Conservation (phyloP, 495 filamentous ascomycete genomes). For the Penicillium arizonense region DNA sequence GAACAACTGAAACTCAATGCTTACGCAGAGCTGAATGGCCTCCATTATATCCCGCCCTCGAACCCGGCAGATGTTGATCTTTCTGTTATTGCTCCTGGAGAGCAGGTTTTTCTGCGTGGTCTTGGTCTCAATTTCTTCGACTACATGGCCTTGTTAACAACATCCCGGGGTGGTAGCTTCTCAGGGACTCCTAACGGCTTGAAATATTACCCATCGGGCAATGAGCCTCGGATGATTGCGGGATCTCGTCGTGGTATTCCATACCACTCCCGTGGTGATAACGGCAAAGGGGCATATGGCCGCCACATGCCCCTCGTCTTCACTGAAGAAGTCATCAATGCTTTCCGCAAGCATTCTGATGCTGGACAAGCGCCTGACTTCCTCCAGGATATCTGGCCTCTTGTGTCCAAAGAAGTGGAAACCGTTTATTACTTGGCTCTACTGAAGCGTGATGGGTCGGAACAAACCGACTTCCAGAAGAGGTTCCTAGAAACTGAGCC, state of each 20-base stretch:
- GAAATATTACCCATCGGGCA: conserved; percentile 10
- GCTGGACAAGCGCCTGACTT: conserved; percentile 13
- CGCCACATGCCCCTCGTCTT: conserved; percentile 15
- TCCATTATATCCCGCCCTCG: too few relatives aligned
- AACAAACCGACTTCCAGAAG: conserved; percentile 2
- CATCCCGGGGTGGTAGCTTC: too few relatives aligned
- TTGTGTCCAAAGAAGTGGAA: conserved; percentile 19
- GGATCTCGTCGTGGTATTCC: conserved; percentile 21
- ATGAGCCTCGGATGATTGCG: conserved; percentile 16
- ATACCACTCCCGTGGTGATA: conserved; percentile 21
- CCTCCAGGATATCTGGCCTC: conserved; percentile 15
- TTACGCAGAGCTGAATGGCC: too few relatives aligned
- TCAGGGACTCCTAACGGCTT: too few relatives aligned
- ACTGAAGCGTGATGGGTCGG: conserved; percentile 5
- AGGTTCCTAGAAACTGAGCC: conserved; percentile 9
- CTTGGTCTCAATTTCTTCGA: too few relatives aligned
- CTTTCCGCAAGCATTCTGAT: conserved; percentile 13
- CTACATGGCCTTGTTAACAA: too few relatives aligned
- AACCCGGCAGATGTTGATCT: too few relatives aligned
- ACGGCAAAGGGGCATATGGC: conserved; percentile 12
- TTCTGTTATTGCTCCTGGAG: too few relatives aligned
- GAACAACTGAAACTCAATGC: too few relatives aligned
- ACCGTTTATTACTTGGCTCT: conserved; percentile 16
- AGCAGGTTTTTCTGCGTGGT: too few relatives aligned
- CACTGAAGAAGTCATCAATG: conserved; percentile 13